Conservation (phyloP, 495 filamentous ascomycete species). For the Chaetomidium leptoderma region DNA sequence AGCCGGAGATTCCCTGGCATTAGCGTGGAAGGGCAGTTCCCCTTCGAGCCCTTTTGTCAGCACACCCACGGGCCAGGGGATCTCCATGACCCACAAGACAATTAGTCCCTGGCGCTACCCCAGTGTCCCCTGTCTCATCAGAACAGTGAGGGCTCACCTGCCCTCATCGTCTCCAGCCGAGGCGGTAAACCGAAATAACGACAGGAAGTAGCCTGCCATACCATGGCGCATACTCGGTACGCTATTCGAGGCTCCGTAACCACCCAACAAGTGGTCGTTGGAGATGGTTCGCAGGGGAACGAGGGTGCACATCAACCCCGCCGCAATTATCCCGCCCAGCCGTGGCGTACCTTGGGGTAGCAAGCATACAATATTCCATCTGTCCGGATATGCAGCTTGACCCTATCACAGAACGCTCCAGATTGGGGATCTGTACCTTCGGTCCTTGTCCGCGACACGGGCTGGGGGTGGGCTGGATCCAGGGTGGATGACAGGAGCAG, state of each 20-base stretch:
- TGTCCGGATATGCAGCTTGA: constrained; percentile 10
- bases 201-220: not conserved
- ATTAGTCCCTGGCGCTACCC: not conserved
- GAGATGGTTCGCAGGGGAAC: not conserved
- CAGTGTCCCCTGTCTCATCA: not conserved
- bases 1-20: not conserved
- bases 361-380: constrained; percentile 5
- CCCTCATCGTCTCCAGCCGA: constrained; percentile 5
- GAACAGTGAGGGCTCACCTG: constrained; percentile 10
- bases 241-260: constrained; percentile 2
- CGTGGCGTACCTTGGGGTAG: not conserved
- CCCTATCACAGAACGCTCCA: constrained; percentile 13
- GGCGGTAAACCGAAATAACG: not conserved
- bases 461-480: not conserved
- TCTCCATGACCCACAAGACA: not conserved
- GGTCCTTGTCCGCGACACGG: not conserved
- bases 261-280: not conserved
- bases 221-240: constrained; percentile 5
- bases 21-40: not conserved
- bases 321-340: constrained; percentile 7
- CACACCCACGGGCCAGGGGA: not conserved
- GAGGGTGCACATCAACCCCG: constrained; percentile 5
- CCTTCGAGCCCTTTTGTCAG: constrained; percentile 17
- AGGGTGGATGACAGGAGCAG: not conserved
- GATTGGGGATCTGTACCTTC: not conserved